Base-by-base conservation (phyloP, 805 yeast genomes). In the Pichia phayaonensis region DNA sequence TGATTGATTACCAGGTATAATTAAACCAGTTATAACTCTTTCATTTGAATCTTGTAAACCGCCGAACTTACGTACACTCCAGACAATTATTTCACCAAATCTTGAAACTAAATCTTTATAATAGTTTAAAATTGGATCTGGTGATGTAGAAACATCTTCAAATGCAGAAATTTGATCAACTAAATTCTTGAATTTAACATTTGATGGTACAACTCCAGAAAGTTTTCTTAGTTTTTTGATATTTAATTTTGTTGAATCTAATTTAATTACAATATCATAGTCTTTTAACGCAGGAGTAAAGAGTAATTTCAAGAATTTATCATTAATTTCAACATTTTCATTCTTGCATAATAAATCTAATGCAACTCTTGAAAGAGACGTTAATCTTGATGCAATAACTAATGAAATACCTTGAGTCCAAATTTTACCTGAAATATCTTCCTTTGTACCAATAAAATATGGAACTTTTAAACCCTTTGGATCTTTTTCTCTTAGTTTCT, bases 201-300 rank as follows among this genome's bases (percentile, higher is more conserved):
- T 68, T 16, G 74, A 61, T 11, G 79, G 79, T 40, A 80, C 60
- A 10, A 84, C 67, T 51, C 94, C 94, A 7, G 83, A 73, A 10
- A 76, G 65, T 2, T 72, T 58, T 36, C 75, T 65, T 40, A 80
- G 61, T 43, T 69, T 68, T 15, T 45, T 48, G 1, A 60, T 56
- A 38, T 23, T 27, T 20, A 34, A 11, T n/a, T 42, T 36, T 23
- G 20, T 27, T 4, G 67, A 64, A 56, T 76, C 77, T 47, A 90
- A 69, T 44, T 76, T 73, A 53, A 94, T 74, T 15, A 83, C 83
- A 57, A 94, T 81, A 62, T 92, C 96, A 64, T 84, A 94, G 67
- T 92, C 98, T 52, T 77, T 74, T 48, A 86, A 70, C 0, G 95
- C 89, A 1, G 98, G 90, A 0, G 86, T 80, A 67, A 90, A 94